Conservation (phyloP, 1,139 yeast genomes). For the Pichia sp. region DNA sequence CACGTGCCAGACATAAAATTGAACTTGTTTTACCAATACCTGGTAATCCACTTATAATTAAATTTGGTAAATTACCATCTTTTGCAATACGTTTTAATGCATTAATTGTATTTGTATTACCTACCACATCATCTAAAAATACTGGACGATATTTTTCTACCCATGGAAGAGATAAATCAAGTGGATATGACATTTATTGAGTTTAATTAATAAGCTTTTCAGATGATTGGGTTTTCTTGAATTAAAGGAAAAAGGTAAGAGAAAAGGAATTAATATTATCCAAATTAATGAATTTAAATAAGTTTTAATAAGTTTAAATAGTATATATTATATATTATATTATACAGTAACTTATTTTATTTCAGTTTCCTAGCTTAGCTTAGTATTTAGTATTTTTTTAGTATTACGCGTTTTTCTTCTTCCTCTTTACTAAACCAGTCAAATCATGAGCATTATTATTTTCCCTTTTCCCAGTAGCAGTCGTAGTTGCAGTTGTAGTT, state of each 20-base stretch:
- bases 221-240: no score
- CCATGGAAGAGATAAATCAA: constrained; percentile 36
- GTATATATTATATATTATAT: no score
- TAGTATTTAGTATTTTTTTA: constrained; percentile 17
- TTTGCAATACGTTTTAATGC: constrained; percentile 76
- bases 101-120: constrained; percentile 85
- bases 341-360: not conserved
- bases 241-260: no score
- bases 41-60: constrained; percentile 90
- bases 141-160: constrained; percentile 93
- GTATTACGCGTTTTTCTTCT: constrained; percentile 12
- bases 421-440: constrained; percentile 49
- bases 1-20: constrained; percentile 82
- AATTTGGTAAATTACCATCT: constrained; percentile 96
- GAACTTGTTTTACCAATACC: constrained; percentile 98
- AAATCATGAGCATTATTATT: constrained; percentile 40
- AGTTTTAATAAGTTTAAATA: no score
- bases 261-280: not conserved
- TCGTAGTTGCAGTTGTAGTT: no score
- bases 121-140: constrained; percentile 76
- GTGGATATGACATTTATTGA: constrained; percentile 24
- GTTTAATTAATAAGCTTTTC: no score
- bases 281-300: not conserved
- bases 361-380: not conserved
- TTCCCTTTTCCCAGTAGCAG: constrained; percentile 37